Conservation (phyloP, 2,329 filamentous ascomycete genomes). For the Fusarium brachygibbosum region DNA sequence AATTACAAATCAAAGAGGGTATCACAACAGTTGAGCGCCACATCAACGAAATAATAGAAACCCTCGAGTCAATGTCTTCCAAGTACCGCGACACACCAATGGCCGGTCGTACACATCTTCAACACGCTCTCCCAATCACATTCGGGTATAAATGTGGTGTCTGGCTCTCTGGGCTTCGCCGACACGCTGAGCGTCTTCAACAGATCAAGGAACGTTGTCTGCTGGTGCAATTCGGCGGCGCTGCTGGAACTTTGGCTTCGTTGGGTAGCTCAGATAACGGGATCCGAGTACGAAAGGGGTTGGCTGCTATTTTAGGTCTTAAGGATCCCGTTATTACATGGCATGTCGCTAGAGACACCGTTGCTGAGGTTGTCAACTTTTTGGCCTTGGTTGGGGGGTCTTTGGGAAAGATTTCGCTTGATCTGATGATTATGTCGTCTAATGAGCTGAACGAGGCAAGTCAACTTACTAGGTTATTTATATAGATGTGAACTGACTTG, state of each 20-base stretch:
- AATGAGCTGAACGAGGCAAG: slow-evolving; percentile 61
- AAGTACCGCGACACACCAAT: slow-evolving; percentile 67
- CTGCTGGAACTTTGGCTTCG: slow-evolving; percentile 68
- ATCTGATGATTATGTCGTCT: slow-evolving; percentile 70
- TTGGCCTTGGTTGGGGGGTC: slow-evolving; percentile 67
- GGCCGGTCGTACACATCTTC: slow-evolving; percentile 69
- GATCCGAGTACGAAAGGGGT: slow-evolving; percentile 62
- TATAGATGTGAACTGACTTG: slow-evolving; percentile 67
- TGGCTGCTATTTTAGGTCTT: slow-evolving; percentile 64
- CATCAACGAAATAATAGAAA: slow-evolving; percentile 59
- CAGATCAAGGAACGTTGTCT: slow-evolving; percentile 60
- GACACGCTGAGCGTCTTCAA: slow-evolving; percentile 63
- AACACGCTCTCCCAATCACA: slow-evolving; percentile 68
- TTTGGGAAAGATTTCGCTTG: slow-evolving; percentile 68
- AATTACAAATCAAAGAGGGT: slow-evolving; percentile 66
- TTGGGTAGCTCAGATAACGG: slow-evolving; percentile 63
- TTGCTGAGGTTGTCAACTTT: slow-evolving; percentile 67
- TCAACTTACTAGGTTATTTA: too few species aligned
- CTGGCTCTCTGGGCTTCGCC: slow-evolving; percentile 64
- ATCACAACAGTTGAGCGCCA: slow-evolving; percentile 62
- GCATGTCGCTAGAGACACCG: slow-evolving; percentile 67
- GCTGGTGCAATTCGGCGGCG: slow-evolving; percentile 69
- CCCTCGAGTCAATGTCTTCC: slow-evolving; percentile 58
- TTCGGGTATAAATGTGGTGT: slow-evolving; percentile 71
- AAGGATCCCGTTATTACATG: slow-evolving; percentile 67